A percentile compares a stretch with the other conserved stretches of the same genome.
Evolutionary conservation across 345 rosid genomes (phyloP).

Genomic region (Rhodomyrtus tomentosa): DNA sequence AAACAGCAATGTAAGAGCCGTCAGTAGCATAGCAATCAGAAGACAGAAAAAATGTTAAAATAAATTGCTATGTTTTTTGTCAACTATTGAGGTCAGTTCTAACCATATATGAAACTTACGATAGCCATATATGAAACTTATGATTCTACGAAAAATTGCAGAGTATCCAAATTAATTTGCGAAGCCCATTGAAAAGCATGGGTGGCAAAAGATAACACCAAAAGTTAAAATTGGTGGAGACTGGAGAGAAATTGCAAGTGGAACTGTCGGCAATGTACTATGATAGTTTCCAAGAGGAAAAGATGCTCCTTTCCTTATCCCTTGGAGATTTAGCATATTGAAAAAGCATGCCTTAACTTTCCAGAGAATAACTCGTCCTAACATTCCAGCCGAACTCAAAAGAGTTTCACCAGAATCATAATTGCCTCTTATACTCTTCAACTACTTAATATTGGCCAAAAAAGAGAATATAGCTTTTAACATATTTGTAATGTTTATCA

Average conservation of each 20-base stretch:
- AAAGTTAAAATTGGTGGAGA: neutral
- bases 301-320: neutral
- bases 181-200: neutral
- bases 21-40: neutral
- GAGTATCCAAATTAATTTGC: neutral
- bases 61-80: neutral
- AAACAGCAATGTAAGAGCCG: neutral
- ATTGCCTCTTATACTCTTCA: neutral
- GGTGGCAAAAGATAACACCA: neutral
- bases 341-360: neutral
- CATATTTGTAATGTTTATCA: neutral
- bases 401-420: neutral
- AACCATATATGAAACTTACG: neutral
- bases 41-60: neutral
- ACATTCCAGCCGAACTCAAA: neutral
- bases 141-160: neutral
- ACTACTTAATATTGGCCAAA: neutral
- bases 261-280: neutral
- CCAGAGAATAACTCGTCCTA: neutral
- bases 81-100: neutral
- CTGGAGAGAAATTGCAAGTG: neutral
- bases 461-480: neutral
- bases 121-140: neutral
- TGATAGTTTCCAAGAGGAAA: neutral
- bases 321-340: neutral